A percentile compares a stretch with the other conserved stretches of the same genome.
phyloP scores from a whole-genome alignment of 257 asterid species.

The Solanum gandarillasii region DNA sequence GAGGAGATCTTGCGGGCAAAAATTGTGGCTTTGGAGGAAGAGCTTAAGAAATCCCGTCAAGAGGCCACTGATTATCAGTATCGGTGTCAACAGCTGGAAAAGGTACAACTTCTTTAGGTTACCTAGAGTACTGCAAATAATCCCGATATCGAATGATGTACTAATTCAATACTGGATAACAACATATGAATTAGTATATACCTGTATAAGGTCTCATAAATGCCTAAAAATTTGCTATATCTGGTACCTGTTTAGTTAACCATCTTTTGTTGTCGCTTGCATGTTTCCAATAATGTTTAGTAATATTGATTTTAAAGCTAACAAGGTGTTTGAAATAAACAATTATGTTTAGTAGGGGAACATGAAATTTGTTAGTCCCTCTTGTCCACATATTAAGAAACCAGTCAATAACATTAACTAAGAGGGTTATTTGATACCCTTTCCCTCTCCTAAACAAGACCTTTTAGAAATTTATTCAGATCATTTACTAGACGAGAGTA shows the following conservation, averaged over 20 bases:
- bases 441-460: background rate
- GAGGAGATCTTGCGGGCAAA: conserved; percentile 66
- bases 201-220: background rate
- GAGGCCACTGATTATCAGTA: conserved; percentile 44
- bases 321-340: background rate
- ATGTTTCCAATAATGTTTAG: background rate
- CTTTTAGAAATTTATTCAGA: background rate
- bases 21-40: conserved; percentile 62
- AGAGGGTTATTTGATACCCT: background rate
- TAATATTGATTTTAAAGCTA: background rate
- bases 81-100: conserved; percentile 49
- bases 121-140: background rate
- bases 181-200: background rate
- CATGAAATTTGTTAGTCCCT: background rate
- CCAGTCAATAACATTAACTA: background rate
- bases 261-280: background rate
- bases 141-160: background rate
- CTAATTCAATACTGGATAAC: background rate
- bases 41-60: conserved; percentile 45
- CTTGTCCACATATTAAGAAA: background rate
- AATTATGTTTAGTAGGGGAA: background rate
- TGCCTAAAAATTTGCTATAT: background rate
- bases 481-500: background rate
- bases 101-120: conserved; percentile 31
- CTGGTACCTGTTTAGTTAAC: background rate